Conservation (phyloP, 2,329 filamentous ascomycete genomes). For the Fusarium ambrosium region DNA sequence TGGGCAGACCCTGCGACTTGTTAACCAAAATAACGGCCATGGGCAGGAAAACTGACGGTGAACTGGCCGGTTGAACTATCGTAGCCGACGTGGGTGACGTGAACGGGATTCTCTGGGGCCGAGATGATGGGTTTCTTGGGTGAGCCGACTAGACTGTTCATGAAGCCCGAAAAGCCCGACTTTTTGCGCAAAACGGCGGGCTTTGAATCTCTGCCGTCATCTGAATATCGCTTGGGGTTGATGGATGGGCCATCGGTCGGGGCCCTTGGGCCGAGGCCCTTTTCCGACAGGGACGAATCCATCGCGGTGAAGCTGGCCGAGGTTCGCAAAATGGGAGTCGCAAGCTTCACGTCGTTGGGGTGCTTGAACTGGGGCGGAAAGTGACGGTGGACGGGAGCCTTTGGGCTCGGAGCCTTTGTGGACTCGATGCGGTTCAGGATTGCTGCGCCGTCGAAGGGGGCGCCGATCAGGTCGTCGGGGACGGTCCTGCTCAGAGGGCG, state of each 20-base stretch:
- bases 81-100: conserved; percentile 97
- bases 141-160: conserved; percentile 86
- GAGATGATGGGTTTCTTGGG: conserved; percentile 94
- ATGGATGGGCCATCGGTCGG: conserved; percentile 61
- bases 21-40: conserved; percentile 29
- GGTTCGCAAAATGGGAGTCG: conserved; percentile 70
- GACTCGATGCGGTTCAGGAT: conserved; percentile 73
- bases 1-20: conserved; percentile 81
- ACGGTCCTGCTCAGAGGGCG: conserved; percentile 44
- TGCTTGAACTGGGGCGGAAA: conserved; percentile 60
- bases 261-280: conserved; percentile 49
- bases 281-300: conserved; percentile 56
- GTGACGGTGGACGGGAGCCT: conserved; percentile 45
- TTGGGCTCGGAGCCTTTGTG: conserved; percentile 56
- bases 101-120: conserved; percentile 96
- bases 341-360: conserved; percentile 66
- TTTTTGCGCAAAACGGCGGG: conserved; percentile 80
- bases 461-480: conserved; percentile 72
- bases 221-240: conserved; percentile 80
- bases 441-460: conserved; percentile 74
- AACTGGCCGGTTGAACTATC: conserved; percentile 97
- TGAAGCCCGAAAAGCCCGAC: conserved; percentile 87
- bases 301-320: conserved; percentile 68
- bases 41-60: conserved; percentile 73
- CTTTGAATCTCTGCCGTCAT: conserved; percentile 78